A percentile compares a stretch with the other conserved stretches of the same genome.
Evolutionary conservation across 129 eudicot species (phyloP).

Genomic region (Artemisia tridentata): DNA sequence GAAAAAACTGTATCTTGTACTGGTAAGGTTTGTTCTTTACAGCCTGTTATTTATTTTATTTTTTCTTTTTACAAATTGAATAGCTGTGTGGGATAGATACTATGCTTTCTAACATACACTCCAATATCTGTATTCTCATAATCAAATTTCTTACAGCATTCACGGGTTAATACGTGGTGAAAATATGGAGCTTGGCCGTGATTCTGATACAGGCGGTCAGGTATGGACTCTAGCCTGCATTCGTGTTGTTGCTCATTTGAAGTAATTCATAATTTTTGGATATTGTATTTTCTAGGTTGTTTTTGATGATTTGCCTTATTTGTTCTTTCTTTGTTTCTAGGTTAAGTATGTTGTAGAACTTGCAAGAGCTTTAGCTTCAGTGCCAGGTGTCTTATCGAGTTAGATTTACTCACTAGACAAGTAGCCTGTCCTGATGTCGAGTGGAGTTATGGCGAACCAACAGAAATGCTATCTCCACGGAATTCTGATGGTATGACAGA

Average conservation of each 20-base stretch:
- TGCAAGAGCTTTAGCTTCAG: slow-evolving; percentile 93
- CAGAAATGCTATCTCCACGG: too few relatives aligned
- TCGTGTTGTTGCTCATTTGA: slow-evolving; percentile 11
- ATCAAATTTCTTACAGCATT: too few relatives aligned
- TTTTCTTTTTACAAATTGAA: too few relatives aligned
- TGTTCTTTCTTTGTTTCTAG: too few relatives aligned
- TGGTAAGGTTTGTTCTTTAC: slow-evolving; percentile 50
- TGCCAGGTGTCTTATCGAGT: slow-evolving; percentile 98
- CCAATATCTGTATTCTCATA: too few relatives aligned
- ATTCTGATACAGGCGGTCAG: slow-evolving; percentile 99
- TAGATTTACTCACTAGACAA: slow-evolving; percentile 88
- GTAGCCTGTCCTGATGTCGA: slow-evolving; percentile 87
- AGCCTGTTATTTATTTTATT: too few relatives aligned
- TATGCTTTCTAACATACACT: too few relatives aligned
- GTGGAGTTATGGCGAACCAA: slow-evolving; percentile 39
- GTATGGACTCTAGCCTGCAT: slow-evolving; percentile 29
- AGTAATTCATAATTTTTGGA: background rate
- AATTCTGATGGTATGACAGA: too few relatives aligned
- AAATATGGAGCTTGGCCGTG: slow-evolving; percentile 99
- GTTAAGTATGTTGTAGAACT: too few relatives aligned
- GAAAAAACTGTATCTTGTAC: slow-evolving; percentile 76
- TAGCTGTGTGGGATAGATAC: too few relatives aligned
- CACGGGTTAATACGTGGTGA: too few relatives aligned
- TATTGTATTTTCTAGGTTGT: slow-evolving; percentile 5
- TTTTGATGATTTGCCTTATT: too few relatives aligned